phyloP scores from a whole-genome alignment of 139 green algal genomes.

The Chlamydomonas sp. region DNA sequence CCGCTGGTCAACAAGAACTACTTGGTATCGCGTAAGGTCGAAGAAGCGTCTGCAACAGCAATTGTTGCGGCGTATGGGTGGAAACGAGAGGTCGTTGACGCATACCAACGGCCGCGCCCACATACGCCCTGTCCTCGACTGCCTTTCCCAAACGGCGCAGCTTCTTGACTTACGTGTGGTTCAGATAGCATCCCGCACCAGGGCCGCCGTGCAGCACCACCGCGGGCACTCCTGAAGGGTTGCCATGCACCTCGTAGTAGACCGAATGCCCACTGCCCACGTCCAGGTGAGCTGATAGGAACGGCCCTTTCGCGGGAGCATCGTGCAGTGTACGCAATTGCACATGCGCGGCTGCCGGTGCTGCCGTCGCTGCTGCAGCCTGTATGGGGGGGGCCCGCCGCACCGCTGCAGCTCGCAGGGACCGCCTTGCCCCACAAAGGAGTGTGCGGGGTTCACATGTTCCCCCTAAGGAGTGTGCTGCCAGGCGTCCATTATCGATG shows the following conservation, averaged over 20 bases:
- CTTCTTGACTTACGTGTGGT: conserved; percentile 61
- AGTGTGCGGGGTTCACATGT: no score
- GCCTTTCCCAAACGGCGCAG: no score
- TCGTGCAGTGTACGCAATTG: conserved; percentile 18
- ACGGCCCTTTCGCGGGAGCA: neutral
- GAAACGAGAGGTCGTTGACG: neutral
- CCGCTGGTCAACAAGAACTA: conserved; percentile 80
- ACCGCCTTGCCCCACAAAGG: no score
- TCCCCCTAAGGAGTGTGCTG: no score
- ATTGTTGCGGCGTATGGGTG: neutral
- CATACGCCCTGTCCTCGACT: neutral
- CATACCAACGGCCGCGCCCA: no score
- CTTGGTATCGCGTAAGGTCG: conserved; percentile 62
- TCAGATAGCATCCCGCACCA: conserved; percentile 68
- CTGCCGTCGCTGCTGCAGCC: no score
- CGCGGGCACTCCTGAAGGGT: conserved; percentile 52
- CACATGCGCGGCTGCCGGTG: no score
- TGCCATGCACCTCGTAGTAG: conserved; percentile 65
- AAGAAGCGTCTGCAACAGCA: conserved; percentile 72
- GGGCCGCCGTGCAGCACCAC: conserved; percentile 77
- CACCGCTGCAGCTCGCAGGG: no score
- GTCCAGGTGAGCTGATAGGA: conserved; percentile 28
- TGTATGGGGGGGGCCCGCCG: no score
- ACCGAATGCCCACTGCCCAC: conserved; percentile 57
- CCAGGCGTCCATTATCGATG: no score